A percentile compares a stretch with the other conserved stretches of the same genome.
Evolutionary conservation across 169 alveolate genomes (phyloP).

Genomic region (Plasmodium relictum): DNA sequence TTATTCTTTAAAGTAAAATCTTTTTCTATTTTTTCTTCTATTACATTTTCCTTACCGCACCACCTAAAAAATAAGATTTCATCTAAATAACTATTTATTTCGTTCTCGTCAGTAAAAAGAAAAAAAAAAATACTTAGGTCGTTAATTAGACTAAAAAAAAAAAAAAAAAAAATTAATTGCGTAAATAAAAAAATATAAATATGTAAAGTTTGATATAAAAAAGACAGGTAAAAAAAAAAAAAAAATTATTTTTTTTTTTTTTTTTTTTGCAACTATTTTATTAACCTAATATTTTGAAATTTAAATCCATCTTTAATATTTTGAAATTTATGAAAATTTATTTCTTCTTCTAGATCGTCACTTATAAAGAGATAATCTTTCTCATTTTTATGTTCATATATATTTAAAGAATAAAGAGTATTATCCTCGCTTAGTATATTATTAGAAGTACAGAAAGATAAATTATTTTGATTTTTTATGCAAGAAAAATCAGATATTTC

Average conservation of each 20-base stretch:
- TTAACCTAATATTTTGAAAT: conserved; percentile 22
- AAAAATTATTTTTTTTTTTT: too few species aligned
- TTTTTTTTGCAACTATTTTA: not conserved
- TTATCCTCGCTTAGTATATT: conserved; percentile 29
- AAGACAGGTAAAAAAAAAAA: too few species aligned
- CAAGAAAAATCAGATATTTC: conserved; percentile 9
- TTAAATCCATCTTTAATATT: conserved; percentile 38
- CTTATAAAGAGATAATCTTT: not conserved
- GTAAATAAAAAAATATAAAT: not conserved
- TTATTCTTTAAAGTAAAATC: conserved; percentile 1
- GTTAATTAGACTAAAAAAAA: conserved; percentile 21
- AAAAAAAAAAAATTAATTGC: not conserved
- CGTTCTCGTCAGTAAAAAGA: not conserved
- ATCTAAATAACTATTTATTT: conserved; percentile 14
- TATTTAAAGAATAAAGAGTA: conserved; percentile 12
- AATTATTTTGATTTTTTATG: not conserved
- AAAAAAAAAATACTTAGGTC: conserved; percentile 25
- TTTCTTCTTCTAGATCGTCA: not conserved
- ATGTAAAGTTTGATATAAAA: not conserved
- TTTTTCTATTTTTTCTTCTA: not conserved
- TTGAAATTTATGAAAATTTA: conserved; percentile 4
- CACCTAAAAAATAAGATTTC: conserved; percentile 7
- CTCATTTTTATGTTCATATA: not conserved
- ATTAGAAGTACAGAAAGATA: not conserved
- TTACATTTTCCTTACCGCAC: not conserved